Base-by-base conservation (phyloP, 1,284 basidiomycete species). In the Exobasidium cylindrosporum region DNA sequence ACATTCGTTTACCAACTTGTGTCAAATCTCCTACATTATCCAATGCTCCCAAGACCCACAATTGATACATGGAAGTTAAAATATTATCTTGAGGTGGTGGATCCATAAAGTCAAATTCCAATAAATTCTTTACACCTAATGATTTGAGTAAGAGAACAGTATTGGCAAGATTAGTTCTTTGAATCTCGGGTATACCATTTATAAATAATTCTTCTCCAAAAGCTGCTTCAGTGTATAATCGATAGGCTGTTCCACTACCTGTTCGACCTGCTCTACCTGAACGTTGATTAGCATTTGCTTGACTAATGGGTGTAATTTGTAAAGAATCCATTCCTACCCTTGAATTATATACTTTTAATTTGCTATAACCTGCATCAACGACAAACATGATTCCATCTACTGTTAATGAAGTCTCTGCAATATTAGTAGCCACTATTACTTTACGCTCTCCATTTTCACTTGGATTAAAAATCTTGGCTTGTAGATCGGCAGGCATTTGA, bases 101-200 rank as follows among this genome's bases (percentile, higher is more conserved):
- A 80, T 97, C 96, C 87, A 99, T 91, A 79, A 98, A 99, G 82
- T 98, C 95, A 79, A 99, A 99, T 62, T 94, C 93, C 71, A 98
- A 90, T 58, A 98, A 86, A 79, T 98, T 87, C 86, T 87, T 94
- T 83, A 83, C 97, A 29, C 95, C 96, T 14, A 99, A 83, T 1
- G 92, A 94, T 81, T 98, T 98, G 61, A 98, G 86, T 52, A 97
- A 81, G 14, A 99, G 82, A 1, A 99, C 96, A 1, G 95, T 95
- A 86, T 95, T 96, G 59, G 92, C 93, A 58, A 99, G 83, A 77
- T 98, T 98, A 14, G 95, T 98, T 24, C 96, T 86, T 77, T 98
- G 96, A 59, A 98, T 98, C 81, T 99, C 96, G 1, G 96, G 96
- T 14, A 98, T 92, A 4, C 94, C 97, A 80, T 90, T 97, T 81